Evolutionary conservation across 352 stramenopile genomes (phyloP).

Genomic region (Plasmopara halstedii): DNA sequence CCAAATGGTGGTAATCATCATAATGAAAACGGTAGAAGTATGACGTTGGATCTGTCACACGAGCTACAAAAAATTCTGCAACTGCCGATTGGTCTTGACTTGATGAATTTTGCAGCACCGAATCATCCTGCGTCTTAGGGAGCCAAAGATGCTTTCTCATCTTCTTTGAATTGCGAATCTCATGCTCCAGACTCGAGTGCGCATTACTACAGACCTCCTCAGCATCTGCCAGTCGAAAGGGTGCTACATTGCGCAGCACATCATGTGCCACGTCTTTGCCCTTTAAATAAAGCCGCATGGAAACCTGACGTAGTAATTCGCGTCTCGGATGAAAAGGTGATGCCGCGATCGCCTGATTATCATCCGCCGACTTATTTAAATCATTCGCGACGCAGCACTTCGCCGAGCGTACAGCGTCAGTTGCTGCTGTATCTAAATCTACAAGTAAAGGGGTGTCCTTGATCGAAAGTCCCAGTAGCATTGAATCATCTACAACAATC

Average conservation of each 20-base stretch:
- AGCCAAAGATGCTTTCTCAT: slow-evolving; percentile 67
- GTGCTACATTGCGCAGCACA: slow-evolving; percentile 54
- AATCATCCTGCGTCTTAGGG: slow-evolving; percentile 71
- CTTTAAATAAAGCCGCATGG: slow-evolving; percentile 70
- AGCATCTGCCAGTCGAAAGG: slow-evolving; percentile 44
- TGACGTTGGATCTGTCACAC: slow-evolving; percentile 75
- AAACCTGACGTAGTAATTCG: slow-evolving; percentile 68
- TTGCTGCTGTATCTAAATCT: slow-evolving; percentile 6
- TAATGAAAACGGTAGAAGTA: slow-evolving; percentile 84
- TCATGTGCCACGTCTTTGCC: slow-evolving; percentile 53
- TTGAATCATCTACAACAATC: not conserved
- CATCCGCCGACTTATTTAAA: slow-evolving; percentile 6
- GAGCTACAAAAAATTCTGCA: slow-evolving; percentile 70
- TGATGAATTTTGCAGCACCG: slow-evolving; percentile 34
- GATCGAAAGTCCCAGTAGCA: slow-evolving; percentile 2
- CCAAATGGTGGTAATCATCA: slow-evolving; percentile 53
- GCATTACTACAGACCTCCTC: slow-evolving; percentile 38
- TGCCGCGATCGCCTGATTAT: not conserved
- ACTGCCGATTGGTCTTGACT: slow-evolving; percentile 32
- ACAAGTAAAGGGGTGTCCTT: slow-evolving; percentile 6
- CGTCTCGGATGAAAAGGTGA: slow-evolving; percentile 36
- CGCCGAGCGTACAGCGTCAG: not conserved
- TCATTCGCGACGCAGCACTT: slow-evolving; percentile 13
- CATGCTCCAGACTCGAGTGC: slow-evolving; percentile 51
- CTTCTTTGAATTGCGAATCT: slow-evolving; percentile 54